A percentile compares a stretch with the other conserved stretches of the same genome.
phyloP scores from a whole-genome alignment of 495 filamentous ascomycete genomes.

The Tuber magnatum region DNA sequence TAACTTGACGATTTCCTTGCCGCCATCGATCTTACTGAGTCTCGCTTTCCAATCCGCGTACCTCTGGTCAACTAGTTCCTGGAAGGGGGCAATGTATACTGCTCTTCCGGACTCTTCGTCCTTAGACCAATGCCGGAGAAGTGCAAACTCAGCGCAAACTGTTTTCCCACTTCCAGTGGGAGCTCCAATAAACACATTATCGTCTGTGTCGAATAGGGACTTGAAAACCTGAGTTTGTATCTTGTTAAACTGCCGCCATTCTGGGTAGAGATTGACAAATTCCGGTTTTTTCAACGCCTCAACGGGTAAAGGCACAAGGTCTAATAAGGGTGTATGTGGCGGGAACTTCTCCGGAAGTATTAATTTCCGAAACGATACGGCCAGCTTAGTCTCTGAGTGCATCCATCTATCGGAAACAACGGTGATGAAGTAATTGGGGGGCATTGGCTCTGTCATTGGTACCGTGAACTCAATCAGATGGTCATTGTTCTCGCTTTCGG shows the following conservation, averaged over 20 bases:
- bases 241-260: conserved; percentile 90
- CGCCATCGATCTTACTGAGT: conserved; percentile 63
- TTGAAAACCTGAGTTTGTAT: conserved; percentile 97
- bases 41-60: conserved; percentile 77
- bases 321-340: conserved; percentile 79
- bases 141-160: conserved; percentile 87
- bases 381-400: conserved; percentile 89
- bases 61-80: conserved; percentile 78
- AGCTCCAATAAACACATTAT: conserved; percentile 85
- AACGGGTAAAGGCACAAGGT: conserved; percentile 83
- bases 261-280: conserved; percentile 70
- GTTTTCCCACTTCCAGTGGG: conserved; percentile 94
- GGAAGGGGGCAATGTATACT: conserved; percentile 93
- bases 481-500: conserved; percentile 72
- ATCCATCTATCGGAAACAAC: conserved; percentile 94
- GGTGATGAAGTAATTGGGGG: conserved; percentile 95
- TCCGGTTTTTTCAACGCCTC: conserved; percentile 80
- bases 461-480: conserved; percentile 98
- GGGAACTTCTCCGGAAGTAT: conserved; percentile 93
- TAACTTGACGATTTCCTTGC: conserved; percentile 88
- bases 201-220: conserved; percentile 77
- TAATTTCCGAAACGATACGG: conserved; percentile 89
- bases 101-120: conserved; percentile 62
- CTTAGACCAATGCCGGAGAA: conserved; percentile 80
- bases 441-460: conserved; percentile 93